Evolutionary conservation across 768 basidiomycete species (phyloP).

Genomic region (Tricholoma sp.): DNA sequence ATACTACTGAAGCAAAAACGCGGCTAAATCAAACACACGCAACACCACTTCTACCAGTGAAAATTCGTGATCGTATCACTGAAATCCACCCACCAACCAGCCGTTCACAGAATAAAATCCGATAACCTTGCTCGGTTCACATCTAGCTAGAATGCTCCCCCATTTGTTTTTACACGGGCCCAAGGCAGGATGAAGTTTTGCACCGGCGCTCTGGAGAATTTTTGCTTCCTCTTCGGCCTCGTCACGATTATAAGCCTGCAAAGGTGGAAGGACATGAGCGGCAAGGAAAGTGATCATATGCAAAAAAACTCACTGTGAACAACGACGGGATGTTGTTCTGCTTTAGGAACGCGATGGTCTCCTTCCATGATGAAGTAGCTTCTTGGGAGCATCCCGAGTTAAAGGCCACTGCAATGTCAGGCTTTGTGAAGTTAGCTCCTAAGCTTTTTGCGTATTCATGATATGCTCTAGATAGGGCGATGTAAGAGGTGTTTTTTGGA

Average conservation of each 20-base stretch:
- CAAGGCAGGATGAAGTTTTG: constrained; percentile 17
- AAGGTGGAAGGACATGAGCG: background rate
- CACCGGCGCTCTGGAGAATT: constrained; percentile 17
- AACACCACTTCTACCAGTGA: too few species aligned
- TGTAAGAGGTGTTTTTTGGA: background rate
- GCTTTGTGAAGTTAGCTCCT: constrained; percentile 16
- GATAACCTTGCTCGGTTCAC: constrained; percentile 23
- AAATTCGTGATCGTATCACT: too few species aligned
- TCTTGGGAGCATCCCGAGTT: constrained; percentile 27
- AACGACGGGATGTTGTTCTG: constrained; percentile 23
- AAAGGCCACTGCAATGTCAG: constrained; percentile 32
- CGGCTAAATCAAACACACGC: too few species aligned
- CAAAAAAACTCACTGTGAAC: constrained; percentile 24
- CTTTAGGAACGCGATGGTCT: constrained; percentile 20
- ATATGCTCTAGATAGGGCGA: constrained; percentile 22
- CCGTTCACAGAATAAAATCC: constrained; percentile 31
- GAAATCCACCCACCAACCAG: constrained; percentile 32
- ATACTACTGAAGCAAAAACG: too few species aligned
- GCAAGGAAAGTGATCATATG: too few species aligned
- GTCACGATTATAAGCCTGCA: constrained; percentile 25
- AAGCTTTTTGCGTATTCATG: constrained; percentile 18
- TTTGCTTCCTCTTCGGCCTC: constrained; percentile 25
- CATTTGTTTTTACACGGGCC: constrained; percentile 26
- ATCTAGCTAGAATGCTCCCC: constrained; percentile 24
- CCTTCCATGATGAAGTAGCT: constrained; percentile 17